Evolutionary conservation across 805 yeast genomes (phyloP), one percentile per base, ranked within the genome.

Genomic region (Saccharomycopsis fibuligera): DNA sequence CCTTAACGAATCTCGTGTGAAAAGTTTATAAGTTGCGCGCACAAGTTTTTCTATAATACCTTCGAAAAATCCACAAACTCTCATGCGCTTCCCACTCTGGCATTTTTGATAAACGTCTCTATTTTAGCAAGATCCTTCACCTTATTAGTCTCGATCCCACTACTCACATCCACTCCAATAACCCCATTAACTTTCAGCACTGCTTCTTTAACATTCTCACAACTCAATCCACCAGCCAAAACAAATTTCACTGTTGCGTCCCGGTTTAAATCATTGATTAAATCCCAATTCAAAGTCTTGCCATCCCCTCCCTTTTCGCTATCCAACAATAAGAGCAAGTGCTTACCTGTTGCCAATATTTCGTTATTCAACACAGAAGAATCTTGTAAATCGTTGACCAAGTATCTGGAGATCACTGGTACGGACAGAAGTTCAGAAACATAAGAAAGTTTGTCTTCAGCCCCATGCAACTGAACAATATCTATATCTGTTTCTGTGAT

Each of bases 271-370:
- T 58, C 51, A 1, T 67, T 59, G 36, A 80, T 68, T 8, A 68
- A 63, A 1, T 66, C 60, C 98, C 98, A 91, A 61, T 85, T 79
- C 16, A 89, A 74, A n/a, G 68, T 58, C 47, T 77, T 76, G 4
- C 99, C 99, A 56, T 88, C 93, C 1, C 99, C 99, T 9, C 99
- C 99, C 1, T 73, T 73, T 58, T 86, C 96, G 2, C 95, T 83
- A 60, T 93, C 99, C 17, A 91, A 68, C 42, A 93, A 68, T 1
- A 89, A 78, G 3, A 83, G 54, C 9, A 75, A 57, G 47, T 83
- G 81, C 14, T 69, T 66, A 3, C 64, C 61, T 3, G 59, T 55
- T 3, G 61, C 47, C 8, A 56, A 48, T 16, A 69, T 58, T 1
- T 60, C 53, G 5, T 54, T 53, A 21, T 47, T 19, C 21, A 41